A percentile compares a stretch with the other conserved stretches of the same genome.
Evolutionary conservation across 345 rosid genomes (phyloP).

Genomic region (Excoecaria agallocha): DNA sequence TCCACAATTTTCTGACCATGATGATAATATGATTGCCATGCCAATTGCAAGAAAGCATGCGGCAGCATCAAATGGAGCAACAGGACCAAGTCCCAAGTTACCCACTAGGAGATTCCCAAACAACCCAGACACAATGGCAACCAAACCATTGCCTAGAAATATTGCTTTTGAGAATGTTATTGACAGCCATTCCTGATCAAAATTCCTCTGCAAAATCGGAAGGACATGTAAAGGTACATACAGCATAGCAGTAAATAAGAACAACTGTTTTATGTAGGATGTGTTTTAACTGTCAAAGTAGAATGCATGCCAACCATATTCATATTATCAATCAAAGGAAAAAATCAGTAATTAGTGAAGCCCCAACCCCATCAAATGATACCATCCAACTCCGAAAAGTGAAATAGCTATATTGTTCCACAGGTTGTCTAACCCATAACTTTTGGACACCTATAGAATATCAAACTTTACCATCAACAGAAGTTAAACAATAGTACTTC

Average conservation of each 20-base stretch:
- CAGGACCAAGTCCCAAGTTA: conserved; percentile 84
- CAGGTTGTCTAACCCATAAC: not conserved
- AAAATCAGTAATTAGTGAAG: not conserved
- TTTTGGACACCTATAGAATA: not conserved
- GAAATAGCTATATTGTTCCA: not conserved
- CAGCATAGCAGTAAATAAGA: not conserved
- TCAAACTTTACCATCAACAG: not conserved
- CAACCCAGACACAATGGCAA: conserved; percentile 81
- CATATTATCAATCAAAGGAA: not conserved
- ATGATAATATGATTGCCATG: conserved; percentile 72
- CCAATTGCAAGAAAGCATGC: conserved; percentile 92
- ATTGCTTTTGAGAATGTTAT: conserved; percentile 90
- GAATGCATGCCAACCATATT: not conserved
- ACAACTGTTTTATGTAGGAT: not conserved
- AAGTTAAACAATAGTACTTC: not conserved
- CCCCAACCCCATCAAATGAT: not conserved
- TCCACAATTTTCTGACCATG: conserved; percentile 88
- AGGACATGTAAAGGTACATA: not conserved
- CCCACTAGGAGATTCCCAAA: conserved; percentile 84
- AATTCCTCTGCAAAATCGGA: conserved; percentile 60
- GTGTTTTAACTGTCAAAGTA: not conserved
- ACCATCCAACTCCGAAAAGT: not conserved
- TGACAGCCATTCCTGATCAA: conserved; percentile 90
- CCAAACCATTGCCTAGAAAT: conserved; percentile 90
- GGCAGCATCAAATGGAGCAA: conserved; percentile 96